These are phyloP conservation scores for Echites panduratus DNA, from an alignment of 257 asterid species.

Conservation along the genomic window DNA sequence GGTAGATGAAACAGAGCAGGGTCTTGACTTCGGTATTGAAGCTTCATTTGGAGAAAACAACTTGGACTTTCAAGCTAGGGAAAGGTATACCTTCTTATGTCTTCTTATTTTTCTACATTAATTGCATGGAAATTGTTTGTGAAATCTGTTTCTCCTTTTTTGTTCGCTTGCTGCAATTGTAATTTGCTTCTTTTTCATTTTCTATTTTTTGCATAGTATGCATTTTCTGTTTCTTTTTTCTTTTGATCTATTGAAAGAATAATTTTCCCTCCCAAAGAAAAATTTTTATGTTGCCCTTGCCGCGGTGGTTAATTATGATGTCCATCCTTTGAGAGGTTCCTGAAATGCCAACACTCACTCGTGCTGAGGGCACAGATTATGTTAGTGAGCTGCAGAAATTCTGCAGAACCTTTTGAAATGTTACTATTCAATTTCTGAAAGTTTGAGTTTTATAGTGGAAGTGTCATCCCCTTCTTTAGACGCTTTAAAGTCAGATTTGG, in stretches of 20 bases:
- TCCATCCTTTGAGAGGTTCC: background rate
- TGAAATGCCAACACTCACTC: background rate
- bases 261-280: background rate
- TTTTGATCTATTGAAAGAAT: background rate
- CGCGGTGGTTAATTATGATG: background rate
- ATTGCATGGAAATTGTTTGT: background rate
- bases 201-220: background rate
- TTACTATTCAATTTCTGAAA: background rate
- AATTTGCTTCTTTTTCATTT: background rate
- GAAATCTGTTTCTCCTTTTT: background rate
- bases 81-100: slow-evolving; percentile 26
- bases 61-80: slow-evolving; percentile 34
- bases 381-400: background rate
- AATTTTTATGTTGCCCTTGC: background rate
- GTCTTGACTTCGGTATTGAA: slow-evolving; percentile 28
- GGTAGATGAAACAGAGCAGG: slow-evolving; percentile 18
- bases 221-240: background rate
- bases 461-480: background rate
- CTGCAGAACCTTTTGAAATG: background rate
- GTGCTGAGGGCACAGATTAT: background rate
- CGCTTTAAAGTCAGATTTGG: slow-evolving; percentile 3
- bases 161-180: background rate
- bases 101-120: background rate
- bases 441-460: background rate
- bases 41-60: slow-evolving; percentile 46